Evolutionary conservation across 768 basidiomycete genomes (phyloP), one percentile per base, ranked within the genome.

Genomic region (Rhizopogon rudus): DNA sequence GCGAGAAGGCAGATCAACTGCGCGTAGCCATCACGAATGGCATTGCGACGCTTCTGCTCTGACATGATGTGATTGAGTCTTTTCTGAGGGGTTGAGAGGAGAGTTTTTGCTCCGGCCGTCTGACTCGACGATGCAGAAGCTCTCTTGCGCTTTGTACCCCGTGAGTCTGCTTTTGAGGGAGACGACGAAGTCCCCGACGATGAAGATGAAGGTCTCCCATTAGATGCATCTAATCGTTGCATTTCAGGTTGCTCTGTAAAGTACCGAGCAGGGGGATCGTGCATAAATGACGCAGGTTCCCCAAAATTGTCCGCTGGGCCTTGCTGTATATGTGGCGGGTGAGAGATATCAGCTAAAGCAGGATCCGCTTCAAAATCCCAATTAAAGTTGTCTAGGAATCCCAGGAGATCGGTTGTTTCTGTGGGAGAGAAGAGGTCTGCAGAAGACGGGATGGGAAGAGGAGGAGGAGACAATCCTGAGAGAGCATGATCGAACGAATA

Each of bases 21-120:
- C 1, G 90, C 84, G 70, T 94, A 96, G 40, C 92, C 92, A 58
- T 91, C 87, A 41, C 91, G 85, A 61, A 96, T 96, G 50, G 90
- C 89, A 64, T 95, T 95, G 9, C 93, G 84, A 7, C 93, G 88
- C 64, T 91, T 91, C 72, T 96, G 93, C 67, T 96, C 93, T 6
- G 91, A 93, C 81, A 92, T 86, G 76, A 96, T 94, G 74, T 96
- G 92, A 67, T 94, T 93, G 14, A 91, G 81, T 12, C 92, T 82
- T 65, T 93, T 93, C 71, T 95, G 91, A 0, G 91, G 91, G 4
- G 83, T 85, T 6, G 91, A 88, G 25, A 94, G 77, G 17, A 91
- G 79, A 0, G 85, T 77, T 60, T 89, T 91, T 20, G 77, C 51
- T 56, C 78, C 76, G 44, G 75, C 61, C 22, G 63, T 41, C 55